Conservation (phyloP, 2,329 filamentous ascomycete species). For the Aciculosporium take region DNA sequence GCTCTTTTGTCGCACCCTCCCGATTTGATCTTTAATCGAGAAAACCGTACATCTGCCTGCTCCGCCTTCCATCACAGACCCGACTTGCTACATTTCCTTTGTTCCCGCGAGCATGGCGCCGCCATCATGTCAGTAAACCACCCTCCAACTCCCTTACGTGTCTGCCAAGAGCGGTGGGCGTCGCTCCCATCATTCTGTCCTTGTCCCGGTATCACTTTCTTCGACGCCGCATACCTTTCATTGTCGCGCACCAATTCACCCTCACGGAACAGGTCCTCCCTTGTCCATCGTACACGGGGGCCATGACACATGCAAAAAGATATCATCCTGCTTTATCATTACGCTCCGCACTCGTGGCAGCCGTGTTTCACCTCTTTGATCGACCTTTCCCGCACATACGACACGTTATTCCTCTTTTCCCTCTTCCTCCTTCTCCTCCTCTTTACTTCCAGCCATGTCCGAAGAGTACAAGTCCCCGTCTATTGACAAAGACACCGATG, state of each 20-base stretch:
- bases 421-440: too few relatives aligned
- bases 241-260: background rate
- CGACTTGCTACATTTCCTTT: background rate
- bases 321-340: too few relatives aligned
- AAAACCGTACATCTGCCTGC: too few relatives aligned
- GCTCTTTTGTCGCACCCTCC: background rate
- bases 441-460: conserved; percentile 20
- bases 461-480: conserved; percentile 23
- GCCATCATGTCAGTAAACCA: conserved; percentile 14
- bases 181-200: background rate
- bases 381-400: too few relatives aligned
- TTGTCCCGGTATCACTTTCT: background rate
- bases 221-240: background rate
- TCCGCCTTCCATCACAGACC: background rate
- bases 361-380: too few relatives aligned
- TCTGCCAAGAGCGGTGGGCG: too few relatives aligned
- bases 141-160: conserved; percentile 7
- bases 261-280: too few relatives aligned
- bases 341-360: too few relatives aligned
- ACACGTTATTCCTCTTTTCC: too few relatives aligned
- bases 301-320: too few relatives aligned
- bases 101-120: conserved; percentile 12
- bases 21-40: background rate
- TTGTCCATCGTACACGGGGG: too few relatives aligned
- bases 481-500: conserved; percentile 19